phyloP scores from a whole-genome alignment of 2,329 filamentous ascomycete genomes.

The Colletotrichum sp. region DNA sequence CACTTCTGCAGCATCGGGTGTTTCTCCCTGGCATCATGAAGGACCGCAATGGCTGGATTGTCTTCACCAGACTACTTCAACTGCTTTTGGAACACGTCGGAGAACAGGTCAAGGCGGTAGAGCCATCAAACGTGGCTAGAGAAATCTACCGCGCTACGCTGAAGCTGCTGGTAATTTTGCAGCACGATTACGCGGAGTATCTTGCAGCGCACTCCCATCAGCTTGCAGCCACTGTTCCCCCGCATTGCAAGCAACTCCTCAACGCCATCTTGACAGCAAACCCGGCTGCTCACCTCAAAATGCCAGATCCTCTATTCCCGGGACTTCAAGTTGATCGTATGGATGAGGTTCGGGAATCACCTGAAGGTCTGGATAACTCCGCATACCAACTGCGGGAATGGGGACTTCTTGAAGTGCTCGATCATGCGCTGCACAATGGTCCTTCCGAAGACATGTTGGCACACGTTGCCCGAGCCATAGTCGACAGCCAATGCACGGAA shows the following conservation, averaged over 20 bases:
- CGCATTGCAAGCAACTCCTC: slow-evolving; percentile 84
- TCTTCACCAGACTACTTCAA: slow-evolving; percentile 76
- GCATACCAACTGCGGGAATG: slow-evolving; percentile 56
- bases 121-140: slow-evolving; percentile 72
- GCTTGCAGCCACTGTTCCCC: slow-evolving; percentile 81
- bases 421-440: slow-evolving; percentile 64
- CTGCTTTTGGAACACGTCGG: slow-evolving; percentile 76
- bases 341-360: slow-evolving; percentile 74
- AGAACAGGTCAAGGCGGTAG: slow-evolving; percentile 77
- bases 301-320: slow-evolving; percentile 74
- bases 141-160: slow-evolving; percentile 85
- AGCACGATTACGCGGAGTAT: slow-evolving; percentile 96
- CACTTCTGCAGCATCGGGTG: slow-evolving; percentile 81
- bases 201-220: slow-evolving; percentile 85
- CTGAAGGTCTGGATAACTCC: slow-evolving; percentile 69
- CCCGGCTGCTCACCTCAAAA: slow-evolving; percentile 70
- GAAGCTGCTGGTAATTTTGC: slow-evolving; percentile 82
- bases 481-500: slow-evolving; percentile 60
- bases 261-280: slow-evolving; percentile 88
- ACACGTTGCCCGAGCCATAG: slow-evolving; percentile 76
- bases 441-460: slow-evolving; percentile 76
- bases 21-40: slow-evolving; percentile 80
- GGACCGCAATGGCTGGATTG: slow-evolving; percentile 75
- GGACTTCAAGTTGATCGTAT: slow-evolving; percentile 79
- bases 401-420: slow-evolving; percentile 64